Conservation (phyloP, 306 rosid species). For the Pyrus betulifolia region DNA sequence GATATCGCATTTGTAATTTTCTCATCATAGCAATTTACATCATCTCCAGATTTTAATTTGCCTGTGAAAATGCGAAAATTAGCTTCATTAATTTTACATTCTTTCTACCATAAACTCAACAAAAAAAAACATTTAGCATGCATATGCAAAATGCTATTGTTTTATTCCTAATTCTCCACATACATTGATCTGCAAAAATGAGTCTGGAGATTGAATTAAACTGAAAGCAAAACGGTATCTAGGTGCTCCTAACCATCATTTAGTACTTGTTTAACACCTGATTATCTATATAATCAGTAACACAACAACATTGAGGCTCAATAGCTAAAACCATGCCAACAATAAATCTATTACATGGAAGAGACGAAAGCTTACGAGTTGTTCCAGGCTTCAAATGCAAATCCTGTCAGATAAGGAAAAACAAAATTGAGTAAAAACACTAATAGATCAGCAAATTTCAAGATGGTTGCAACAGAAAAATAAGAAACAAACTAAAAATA, state of each 20-base stretch:
- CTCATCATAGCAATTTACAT: background rate
- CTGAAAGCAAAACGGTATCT: background rate
- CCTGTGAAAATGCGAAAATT: constrained; percentile 12
- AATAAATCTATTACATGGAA: background rate
- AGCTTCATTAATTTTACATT: background rate
- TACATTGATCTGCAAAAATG: background rate
- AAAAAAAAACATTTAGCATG: background rate
- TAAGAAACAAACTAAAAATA: background rate
- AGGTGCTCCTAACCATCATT: background rate
- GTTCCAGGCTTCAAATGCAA: constrained; percentile 27
- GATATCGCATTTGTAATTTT: constrained; percentile 12
- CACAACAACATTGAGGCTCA: background rate
- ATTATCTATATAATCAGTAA: background rate
- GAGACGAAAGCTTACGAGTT: constrained; percentile 19
- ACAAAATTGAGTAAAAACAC: constrained; percentile 5
- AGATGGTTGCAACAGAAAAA: background rate
- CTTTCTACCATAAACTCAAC: background rate
- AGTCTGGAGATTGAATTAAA: background rate
- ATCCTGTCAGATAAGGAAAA: constrained; percentile 34
- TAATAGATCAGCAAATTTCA: background rate
- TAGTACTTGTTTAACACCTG: background rate
- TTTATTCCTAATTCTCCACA: background rate
- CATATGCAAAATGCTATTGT: background rate
- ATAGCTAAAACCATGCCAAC: background rate
- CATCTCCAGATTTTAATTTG: constrained; percentile 17